Conservation (phyloP, 768 basidiomycete genomes). For the Cyathus striatus region DNA sequence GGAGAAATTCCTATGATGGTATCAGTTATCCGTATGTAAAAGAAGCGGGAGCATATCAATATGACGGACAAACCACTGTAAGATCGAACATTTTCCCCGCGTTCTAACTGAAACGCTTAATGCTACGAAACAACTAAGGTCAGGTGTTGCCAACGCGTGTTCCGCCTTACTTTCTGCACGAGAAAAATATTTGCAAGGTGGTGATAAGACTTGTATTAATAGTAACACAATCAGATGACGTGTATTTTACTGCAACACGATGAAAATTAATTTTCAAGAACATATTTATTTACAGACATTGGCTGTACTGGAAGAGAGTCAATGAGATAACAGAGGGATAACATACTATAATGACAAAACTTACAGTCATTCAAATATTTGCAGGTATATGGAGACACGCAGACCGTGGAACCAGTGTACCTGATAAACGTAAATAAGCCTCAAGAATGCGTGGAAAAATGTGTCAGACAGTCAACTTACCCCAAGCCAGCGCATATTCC, state of each 20-base stretch:
- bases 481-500: constrained; percentile 43
- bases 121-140: too few species aligned
- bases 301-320: constrained; percentile 14
- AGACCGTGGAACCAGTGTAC: constrained; percentile 30
- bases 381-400: constrained; percentile 29
- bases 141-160: too few species aligned
- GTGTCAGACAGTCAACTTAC: constrained; percentile 26
- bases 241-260: not conserved
- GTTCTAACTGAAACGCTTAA: too few species aligned
- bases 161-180: too few species aligned
- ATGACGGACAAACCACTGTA: too few species aligned
- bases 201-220: not conserved
- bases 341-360: constrained; percentile 7
- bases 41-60: too few species aligned
- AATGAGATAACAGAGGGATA: not conserved
- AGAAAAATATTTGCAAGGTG: too few species aligned
- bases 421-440: constrained; percentile 29
- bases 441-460: constrained; percentile 30
- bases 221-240: not conserved
- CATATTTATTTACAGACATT: constrained; percentile 13
- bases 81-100: too few species aligned
- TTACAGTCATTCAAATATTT: constrained; percentile 26
- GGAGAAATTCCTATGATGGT: too few species aligned
- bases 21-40: too few species aligned
- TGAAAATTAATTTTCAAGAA: not conserved